Percentiles rank a stretch among this genome's conserved stretches.
Evolutionary conservation across 202 grass and related monocot genomes (phyloP).

Genomic region (Zoysia matrella): DNA sequence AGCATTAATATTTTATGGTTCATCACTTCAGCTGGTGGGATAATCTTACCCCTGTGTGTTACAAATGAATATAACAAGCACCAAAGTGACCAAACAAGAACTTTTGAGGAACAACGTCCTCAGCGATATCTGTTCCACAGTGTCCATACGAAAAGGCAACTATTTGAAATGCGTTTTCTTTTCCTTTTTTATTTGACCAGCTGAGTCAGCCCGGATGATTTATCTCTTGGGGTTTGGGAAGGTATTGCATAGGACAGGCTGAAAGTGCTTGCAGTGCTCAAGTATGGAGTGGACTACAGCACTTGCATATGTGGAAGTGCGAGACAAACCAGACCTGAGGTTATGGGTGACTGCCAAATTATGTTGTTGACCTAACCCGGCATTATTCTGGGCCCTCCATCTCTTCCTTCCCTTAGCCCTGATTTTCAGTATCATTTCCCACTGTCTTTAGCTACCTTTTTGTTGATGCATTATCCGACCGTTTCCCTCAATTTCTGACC

Average conservation of each 20-base stretch:
- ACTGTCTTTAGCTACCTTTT: not conserved
- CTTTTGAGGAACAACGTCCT: too few relatives aligned
- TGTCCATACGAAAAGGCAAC: not conserved
- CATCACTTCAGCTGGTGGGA: not conserved
- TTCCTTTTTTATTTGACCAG: not conserved
- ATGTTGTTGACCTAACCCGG: conserved; percentile 15
- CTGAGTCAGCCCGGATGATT: not conserved
- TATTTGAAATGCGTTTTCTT: not conserved
- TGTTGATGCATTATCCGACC: not conserved
- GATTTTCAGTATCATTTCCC: not conserved
- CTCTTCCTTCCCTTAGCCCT: conserved; percentile 13
- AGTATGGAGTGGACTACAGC: conserved; percentile 24
- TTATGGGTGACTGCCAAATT: conserved; percentile 35
- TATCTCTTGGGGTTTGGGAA: not conserved
- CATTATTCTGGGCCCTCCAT: not conserved
- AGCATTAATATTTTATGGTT: too few relatives aligned
- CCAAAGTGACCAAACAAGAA: not conserved
- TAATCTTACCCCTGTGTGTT: too few relatives aligned
- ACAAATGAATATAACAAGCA: not conserved
- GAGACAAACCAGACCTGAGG: conserved; percentile 25
- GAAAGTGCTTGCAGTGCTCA: not conserved
- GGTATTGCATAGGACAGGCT: not conserved
- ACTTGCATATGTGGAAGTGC: not conserved
- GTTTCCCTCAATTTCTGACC: conserved; percentile 18
- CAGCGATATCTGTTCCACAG: not conserved